Evolutionary conservation across 176 grass and related monocot species (phyloP).

Genomic region (Puya raimondii): DNA sequence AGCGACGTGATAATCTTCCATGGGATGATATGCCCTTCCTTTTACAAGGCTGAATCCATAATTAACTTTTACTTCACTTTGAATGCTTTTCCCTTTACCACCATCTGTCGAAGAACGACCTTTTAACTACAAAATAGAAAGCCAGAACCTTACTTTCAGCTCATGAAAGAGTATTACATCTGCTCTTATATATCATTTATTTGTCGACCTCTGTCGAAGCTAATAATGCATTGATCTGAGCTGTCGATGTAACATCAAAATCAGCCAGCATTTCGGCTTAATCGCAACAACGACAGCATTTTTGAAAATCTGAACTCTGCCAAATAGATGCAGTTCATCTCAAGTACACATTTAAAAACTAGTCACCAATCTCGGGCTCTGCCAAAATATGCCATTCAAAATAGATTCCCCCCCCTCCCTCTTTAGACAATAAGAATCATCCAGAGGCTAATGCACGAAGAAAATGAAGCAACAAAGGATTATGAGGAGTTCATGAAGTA

Average conservation of each 20-base stretch:
- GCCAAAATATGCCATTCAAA: too few species aligned
- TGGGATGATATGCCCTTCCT: conserved; percentile 38
- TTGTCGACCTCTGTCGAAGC: neutral
- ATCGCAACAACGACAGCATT: neutral
- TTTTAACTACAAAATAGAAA: conserved; percentile 23
- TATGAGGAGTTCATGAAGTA: neutral
- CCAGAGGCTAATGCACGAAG: neutral
- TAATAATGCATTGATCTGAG: neutral
- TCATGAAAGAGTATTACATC: neutral
- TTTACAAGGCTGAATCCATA: conserved; percentile 43
- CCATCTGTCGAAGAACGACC: conserved; percentile 10
- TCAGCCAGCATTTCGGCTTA: neutral
- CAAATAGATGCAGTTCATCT: neutral
- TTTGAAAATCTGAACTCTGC: neutral
- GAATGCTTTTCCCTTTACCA: conserved; percentile 24
- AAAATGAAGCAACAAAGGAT: neutral
- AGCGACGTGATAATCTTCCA: conserved; percentile 45
- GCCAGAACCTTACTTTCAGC: neutral
- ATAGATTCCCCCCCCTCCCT: too few species aligned
- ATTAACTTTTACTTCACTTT: conserved; percentile 20
- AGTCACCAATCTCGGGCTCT: too few species aligned
- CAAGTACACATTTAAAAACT: too few species aligned
- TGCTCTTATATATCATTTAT: neutral
- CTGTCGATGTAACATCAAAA: neutral
- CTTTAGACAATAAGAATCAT: too few species aligned